Base-by-base conservation (phyloP, 192 early-diverging fungal species). In the Coemansia sp. region DNA sequence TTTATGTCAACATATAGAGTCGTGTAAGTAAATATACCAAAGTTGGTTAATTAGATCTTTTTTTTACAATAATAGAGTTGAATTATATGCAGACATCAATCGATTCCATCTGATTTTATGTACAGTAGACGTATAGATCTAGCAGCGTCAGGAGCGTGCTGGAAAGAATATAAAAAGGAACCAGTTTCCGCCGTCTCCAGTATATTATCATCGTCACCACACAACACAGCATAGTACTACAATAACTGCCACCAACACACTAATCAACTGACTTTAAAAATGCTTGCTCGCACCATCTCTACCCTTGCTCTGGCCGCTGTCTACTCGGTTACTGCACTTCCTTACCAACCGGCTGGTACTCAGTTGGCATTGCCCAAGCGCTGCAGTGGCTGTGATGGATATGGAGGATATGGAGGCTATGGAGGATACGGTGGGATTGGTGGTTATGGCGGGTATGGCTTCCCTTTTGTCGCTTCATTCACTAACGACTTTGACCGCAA, bases 391-490 rank as follows among this genome's bases (percentile, higher is more conserved):
- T 59, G 57, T 19, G 57, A 34, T n/a, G 31, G 57, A 0, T 59
- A 34, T 0, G 57, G 57, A n/a, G 57, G 57, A 0, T 59, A 36
- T 21, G 51, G 51, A 0, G 14, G 4, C 19, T 51, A 46, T 3
- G 51, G 51, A 6, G 27, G 27, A 2, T 27, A 27, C 27, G 27
- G 27, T 2, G 27, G 27, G 2, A 27, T 27, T 27, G 27, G 27
- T 27, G 27, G 27, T 45, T 27, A 27, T 27, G 27, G 27, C 27
- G 27, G 27, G 1, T 27, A 27, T 27, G 27, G 27, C 27, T 27
- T 73, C 42, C 72, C 72, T 14, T 48, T 73, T 58, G 65, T 46
- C 1, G 37, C 61, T 25, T 60, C 53, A 29, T 55, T 67, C 12
- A 73, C 72, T 29, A 73, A 63, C 25, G 27, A 27, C 27, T 27